These are phyloP conservation scores for Neurospora pannonica DNA, from an alignment of 495 filamentous ascomycete species.

Conservation along the genomic window DNA sequence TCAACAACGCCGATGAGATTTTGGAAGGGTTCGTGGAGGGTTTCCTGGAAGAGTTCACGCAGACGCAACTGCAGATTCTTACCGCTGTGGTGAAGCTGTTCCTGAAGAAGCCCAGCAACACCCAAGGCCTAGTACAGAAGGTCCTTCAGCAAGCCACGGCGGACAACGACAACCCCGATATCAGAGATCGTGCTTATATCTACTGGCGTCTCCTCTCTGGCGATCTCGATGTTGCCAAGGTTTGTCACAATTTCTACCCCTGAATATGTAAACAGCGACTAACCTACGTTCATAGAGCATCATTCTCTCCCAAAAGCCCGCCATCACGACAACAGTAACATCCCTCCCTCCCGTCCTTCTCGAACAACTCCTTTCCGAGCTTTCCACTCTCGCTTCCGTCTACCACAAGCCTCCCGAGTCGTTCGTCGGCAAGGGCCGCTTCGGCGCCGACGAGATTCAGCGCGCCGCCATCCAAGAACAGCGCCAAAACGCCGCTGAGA, in stretches of 20 bases:
- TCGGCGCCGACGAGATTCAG: slow-evolving; percentile 85
- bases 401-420: slow-evolving; percentile 97
- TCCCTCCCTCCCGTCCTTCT: slow-evolving; percentile 85
- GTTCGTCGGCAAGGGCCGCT: slow-evolving; percentile 87
- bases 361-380: slow-evolving; percentile 94
- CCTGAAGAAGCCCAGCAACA: slow-evolving; percentile 92
- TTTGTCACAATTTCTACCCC: not conserved
- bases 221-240: slow-evolving; percentile 75
- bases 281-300: slow-evolving; percentile 33
- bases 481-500: slow-evolving; percentile 81
- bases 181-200: slow-evolving; percentile 95
- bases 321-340: slow-evolving; percentile 94
- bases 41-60: slow-evolving; percentile 87
- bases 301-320: slow-evolving; percentile 94
- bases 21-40: slow-evolving; percentile 91
- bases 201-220: slow-evolving; percentile 98
- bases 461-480: slow-evolving; percentile 94
- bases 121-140: slow-evolving; percentile 85
- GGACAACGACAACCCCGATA: slow-evolving; percentile 95
- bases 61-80: slow-evolving; percentile 89
- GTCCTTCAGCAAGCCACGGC: slow-evolving; percentile 98
- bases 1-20: slow-evolving; percentile 88
- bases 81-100: slow-evolving; percentile 98
- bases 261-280: not conserved
- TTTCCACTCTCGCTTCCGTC: slow-evolving; percentile 92